Conservation (phyloP, 352 stramenopile species). For the Pythium biforme region DNA sequence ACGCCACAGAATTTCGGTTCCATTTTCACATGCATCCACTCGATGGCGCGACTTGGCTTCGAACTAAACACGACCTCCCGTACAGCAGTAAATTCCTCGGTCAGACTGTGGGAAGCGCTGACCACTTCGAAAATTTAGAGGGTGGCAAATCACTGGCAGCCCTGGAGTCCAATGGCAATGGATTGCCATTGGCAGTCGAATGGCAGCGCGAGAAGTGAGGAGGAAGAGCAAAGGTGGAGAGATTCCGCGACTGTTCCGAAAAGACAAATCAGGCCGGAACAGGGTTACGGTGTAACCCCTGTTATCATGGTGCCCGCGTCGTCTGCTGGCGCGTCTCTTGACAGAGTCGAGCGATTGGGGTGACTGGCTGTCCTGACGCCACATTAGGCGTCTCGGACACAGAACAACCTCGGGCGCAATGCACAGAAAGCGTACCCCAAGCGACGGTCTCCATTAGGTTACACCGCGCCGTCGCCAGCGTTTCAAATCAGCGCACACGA, state of each 20-base stretch:
- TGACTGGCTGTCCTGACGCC: conserved; percentile 7
- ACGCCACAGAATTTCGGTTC: neutral
- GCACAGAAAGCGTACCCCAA: neutral
- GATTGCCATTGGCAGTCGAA: neutral
- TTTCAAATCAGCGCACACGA: neutral
- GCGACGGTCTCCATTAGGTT: conserved; percentile 6
- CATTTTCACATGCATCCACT: neutral
- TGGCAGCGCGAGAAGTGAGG: neutral
- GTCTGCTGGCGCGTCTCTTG: conserved; percentile 11
- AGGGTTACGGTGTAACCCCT: conserved; percentile 3
- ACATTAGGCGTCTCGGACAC: neutral
- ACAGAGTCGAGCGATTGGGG: neutral
- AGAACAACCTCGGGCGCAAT: neutral
- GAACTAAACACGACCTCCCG: too few relatives aligned
- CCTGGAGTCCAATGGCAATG: neutral
- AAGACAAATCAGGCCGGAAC: neutral
- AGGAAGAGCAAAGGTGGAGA: neutral
- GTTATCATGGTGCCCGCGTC: neutral
- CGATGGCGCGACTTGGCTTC: too few relatives aligned
- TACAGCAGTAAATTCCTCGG: too few relatives aligned
- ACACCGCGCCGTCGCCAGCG: neutral
- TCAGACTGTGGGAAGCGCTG: neutral
- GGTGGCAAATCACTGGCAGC: conserved; percentile 15
- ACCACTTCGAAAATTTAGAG: conserved; percentile 19
- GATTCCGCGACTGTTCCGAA: conserved; percentile 1